Conservation (phyloP, 179 eudicot genomes). For the Dionaea muscipula region DNA sequence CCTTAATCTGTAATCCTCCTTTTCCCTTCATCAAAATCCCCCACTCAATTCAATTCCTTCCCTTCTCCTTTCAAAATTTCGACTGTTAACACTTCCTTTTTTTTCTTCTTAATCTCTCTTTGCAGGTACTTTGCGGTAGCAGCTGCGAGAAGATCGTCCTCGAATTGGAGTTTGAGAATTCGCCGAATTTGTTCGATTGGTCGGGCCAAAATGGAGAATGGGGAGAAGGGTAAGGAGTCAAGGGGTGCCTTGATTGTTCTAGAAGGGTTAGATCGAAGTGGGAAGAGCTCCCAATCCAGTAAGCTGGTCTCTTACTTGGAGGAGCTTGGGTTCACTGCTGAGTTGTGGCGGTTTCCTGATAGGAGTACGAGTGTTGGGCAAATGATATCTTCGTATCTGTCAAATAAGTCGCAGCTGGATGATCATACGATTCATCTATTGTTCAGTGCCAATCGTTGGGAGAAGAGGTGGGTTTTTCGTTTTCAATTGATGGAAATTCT, state of each 20-base stretch:
- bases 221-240: slow-evolving; percentile 10
- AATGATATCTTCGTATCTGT: slow-evolving; percentile 78
- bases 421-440: slow-evolving; percentile 70
- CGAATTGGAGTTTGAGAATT: background rate
- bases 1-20: background rate
- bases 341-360: slow-evolving; percentile 87
- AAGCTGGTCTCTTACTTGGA: slow-evolving; percentile 43
- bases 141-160: slow-evolving; percentile 1
- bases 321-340: slow-evolving; percentile 47
- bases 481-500: background rate
- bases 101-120: background rate
- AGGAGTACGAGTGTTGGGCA: slow-evolving; percentile 60
- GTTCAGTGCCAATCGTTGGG: slow-evolving; percentile 96
- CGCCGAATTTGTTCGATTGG: slow-evolving; percentile 25
- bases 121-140: background rate
- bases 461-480: slow-evolving; percentile 43
- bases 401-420: slow-evolving; percentile 69
- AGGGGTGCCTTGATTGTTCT: slow-evolving; percentile 86
- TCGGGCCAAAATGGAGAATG: slow-evolving; percentile 39
- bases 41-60: background rate
- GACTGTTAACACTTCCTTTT: no score
- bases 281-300: slow-evolving; percentile 70
- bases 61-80: no score
- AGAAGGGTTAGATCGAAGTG: slow-evolving; percentile 94
- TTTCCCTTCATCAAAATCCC: background rate